Conservation (phyloP, 495 filamentous ascomycete species). For the Jackrogersella minutella region DNA sequence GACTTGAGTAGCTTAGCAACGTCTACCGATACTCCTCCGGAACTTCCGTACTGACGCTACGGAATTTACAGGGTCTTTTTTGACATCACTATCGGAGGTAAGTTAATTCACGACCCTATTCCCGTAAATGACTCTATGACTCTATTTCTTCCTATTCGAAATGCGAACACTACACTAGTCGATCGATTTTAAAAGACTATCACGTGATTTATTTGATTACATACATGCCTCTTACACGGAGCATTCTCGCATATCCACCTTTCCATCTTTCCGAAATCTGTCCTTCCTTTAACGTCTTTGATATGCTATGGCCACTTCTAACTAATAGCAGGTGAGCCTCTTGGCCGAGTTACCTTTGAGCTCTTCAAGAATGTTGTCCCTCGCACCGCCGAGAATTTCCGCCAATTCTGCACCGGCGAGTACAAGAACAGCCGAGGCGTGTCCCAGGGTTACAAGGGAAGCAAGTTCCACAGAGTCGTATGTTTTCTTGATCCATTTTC, state of each 20-base stretch:
- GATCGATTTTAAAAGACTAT: not conserved
- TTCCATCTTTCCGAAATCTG: not conserved
- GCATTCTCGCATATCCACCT: not conserved
- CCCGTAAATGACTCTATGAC: no score
- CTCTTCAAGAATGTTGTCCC: conserved; percentile 87
- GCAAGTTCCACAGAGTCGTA: conserved; percentile 94
- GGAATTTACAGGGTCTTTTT: conserved; percentile 75
- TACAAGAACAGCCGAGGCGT: conserved; percentile 79
- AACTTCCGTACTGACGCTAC: conserved; percentile 16
- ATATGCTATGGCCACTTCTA: conserved; percentile 6
- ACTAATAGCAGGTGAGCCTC: conserved; percentile 72
- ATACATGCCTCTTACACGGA: not conserved
- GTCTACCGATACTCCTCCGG: no score
- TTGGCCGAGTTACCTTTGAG: conserved; percentile 93
- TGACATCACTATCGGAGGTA: conserved; percentile 90
- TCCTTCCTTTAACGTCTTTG: not conserved
- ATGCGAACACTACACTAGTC: not conserved
- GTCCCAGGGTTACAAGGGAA: conserved; percentile 91
- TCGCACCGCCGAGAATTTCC: conserved; percentile 94
- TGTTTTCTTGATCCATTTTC: conserved; percentile 46
- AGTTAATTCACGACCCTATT: conserved; percentile 38
- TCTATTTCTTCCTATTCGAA: not conserved
- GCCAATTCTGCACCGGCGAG: conserved; percentile 96
- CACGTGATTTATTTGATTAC: conserved; percentile 27
- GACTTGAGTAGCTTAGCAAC: no score